These are phyloP conservation scores for Salix dunnii DNA, from an alignment of 345 rosid genomes.

Conservation along the genomic window DNA sequence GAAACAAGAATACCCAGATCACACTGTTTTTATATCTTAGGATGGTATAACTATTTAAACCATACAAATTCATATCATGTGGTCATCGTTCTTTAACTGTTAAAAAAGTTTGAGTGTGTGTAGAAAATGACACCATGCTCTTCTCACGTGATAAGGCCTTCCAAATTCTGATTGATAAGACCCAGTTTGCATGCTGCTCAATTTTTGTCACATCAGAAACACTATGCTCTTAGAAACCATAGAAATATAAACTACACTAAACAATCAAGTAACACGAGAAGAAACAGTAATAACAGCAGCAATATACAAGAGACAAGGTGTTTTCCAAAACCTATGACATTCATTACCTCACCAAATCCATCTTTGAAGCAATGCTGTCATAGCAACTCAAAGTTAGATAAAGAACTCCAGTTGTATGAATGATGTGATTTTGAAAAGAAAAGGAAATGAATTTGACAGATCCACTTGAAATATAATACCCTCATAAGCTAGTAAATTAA, in stretches of 20 bases:
- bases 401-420: not conserved
- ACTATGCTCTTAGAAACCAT: not conserved
- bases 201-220: not conserved
- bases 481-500: not conserved
- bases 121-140: not conserved
- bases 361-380: not conserved
- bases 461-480: not conserved
- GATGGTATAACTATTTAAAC: not conserved
- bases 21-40: too few relatives aligned
- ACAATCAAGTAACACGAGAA: not conserved
- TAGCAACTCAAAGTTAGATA: not conserved
- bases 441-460: not conserved
- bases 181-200: not conserved
- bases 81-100: not conserved
- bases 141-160: not conserved
- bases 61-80: too few relatives aligned
- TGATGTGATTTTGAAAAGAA: not conserved
- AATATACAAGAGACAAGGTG: not conserved
- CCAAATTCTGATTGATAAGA: not conserved
- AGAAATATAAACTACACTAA: not conserved
- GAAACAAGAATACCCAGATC: conserved; percentile 1
- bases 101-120: not conserved
- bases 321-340: not conserved
- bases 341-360: not conserved
- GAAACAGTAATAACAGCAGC: not conserved